Conservation (phyloP, 2,329 filamentous ascomycete species). For the Hypoxylon sp. region DNA sequence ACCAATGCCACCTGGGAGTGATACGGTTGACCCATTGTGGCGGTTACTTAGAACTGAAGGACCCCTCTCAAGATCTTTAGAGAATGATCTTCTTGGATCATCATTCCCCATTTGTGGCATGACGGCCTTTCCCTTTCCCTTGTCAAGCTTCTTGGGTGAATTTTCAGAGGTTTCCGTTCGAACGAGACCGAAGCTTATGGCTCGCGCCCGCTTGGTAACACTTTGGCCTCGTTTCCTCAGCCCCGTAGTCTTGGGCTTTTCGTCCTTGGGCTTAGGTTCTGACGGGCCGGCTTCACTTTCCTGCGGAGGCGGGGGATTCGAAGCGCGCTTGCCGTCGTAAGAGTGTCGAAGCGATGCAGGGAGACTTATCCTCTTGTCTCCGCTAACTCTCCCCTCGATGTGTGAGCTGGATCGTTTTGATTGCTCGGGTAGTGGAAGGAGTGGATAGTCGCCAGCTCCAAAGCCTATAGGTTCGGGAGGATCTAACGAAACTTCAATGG, state of each 20-base stretch:
- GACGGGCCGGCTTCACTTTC: conserved; percentile 50
- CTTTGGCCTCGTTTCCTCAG: conserved; percentile 53
- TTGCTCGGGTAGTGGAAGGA: conserved; percentile 65
- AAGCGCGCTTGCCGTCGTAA: conserved; percentile 65
- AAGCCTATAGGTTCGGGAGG: conserved; percentile 57
- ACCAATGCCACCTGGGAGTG: conserved; percentile 65
- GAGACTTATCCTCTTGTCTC: conserved; percentile 67
- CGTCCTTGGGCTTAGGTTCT: conserved; percentile 40
- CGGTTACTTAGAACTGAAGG: conserved; percentile 62
- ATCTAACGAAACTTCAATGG: conserved; percentile 58
- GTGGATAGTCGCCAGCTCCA: conserved; percentile 64
- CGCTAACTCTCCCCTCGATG: conserved; percentile 63
- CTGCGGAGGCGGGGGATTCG: conserved; percentile 50
- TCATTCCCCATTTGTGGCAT: conserved; percentile 61
- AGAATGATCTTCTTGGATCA: conserved; percentile 57
- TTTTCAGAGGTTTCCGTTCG: conserved; percentile 42
- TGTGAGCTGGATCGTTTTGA: conserved; percentile 68
- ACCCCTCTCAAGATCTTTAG: conserved; percentile 70
- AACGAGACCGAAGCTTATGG: conserved; percentile 54
- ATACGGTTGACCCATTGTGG: conserved; percentile 62
- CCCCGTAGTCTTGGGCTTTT: conserved; percentile 44
- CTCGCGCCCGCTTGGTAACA: conserved; percentile 50
- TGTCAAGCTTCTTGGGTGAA: conserved; percentile 57
- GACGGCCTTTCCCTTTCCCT: conserved; percentile 66
- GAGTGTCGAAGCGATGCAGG: conserved; percentile 69